Evolutionary conservation across 495 filamentous ascomycete species (phyloP), one percentile per base, ranked within the genome.

Genomic region (Penicillium roqueforti): DNA sequence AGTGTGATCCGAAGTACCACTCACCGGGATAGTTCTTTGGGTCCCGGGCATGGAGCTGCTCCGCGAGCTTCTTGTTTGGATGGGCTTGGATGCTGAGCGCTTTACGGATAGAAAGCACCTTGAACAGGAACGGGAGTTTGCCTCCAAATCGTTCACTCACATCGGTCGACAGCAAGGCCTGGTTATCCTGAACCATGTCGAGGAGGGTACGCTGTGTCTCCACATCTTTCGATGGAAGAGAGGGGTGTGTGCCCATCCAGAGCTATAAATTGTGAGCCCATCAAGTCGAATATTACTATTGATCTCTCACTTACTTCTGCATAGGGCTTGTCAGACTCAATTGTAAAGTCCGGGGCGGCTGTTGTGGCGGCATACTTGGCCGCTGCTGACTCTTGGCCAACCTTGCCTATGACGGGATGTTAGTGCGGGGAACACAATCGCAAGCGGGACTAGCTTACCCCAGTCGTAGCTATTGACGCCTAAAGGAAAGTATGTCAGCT

Each of bases 231-330:
- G 93, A 97, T 2, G 93, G 93, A 54, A 95, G 87, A 37, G 90
- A 95, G 22, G 92, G 93, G 64, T 98, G 93, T 3, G 93, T 97
- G 60, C 93, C 93, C 93, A 98, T 97, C 93, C 93, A 98, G 62
- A 98, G 75, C 90, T 96, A 68, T 26, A 53, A 18, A 8, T 46
- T 19, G 51, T 51, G 63, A 60, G 41, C 67, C 69, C 20, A 67
- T 55, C 18, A 19, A 2, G n/a, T 42, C 16, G 49, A 11, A 40
- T 51, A 13, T 9, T n/a, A 7, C 23, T 22, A 4, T 28, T 6
- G 10, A 57, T 43, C 25, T 56, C 51, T 40, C 47, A 65, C 68
- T 46, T 45, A 90, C 91, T 73, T 96, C 92, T 37, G 91, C 89
- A 64, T 97, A 97, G 20, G 77, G 79, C 68, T 87, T 85, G 58